Evolutionary conservation across 139 green algal species (phyloP).

Genomic region (Tetradesmus obliquus): DNA sequence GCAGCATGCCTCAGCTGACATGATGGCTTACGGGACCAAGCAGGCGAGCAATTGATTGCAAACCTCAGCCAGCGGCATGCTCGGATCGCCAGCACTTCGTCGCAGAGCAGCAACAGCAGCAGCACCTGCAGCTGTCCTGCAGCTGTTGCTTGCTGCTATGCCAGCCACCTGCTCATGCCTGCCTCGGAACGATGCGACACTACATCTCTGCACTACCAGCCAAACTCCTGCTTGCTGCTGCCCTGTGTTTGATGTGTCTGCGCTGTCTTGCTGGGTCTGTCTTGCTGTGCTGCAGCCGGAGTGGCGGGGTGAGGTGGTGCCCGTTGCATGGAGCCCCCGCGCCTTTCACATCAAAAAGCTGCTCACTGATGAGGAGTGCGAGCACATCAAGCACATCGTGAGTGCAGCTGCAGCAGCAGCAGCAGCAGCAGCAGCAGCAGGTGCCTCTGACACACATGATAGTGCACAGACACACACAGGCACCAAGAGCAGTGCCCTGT

Average conservation of each 20-base stretch:
- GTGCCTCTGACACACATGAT: too few relatives aligned
- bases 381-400: constrained; percentile 65
- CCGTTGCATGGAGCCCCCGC: constrained; percentile 68
- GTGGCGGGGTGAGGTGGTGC: constrained; percentile 70
- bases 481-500: too few relatives aligned
- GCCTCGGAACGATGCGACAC: too few relatives aligned
- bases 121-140: neutral
- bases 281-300: constrained; percentile 57
- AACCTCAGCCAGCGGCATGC: too few relatives aligned
- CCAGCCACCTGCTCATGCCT: too few relatives aligned
- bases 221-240: too few relatives aligned
- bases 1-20: neutral
- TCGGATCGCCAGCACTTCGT: too few relatives aligned
- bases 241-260: neutral
- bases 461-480: too few relatives aligned
- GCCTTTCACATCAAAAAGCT: constrained; percentile 69
- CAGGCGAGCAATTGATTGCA: neutral
- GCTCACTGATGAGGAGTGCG: constrained; percentile 68
- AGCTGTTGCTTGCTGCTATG: too few relatives aligned
- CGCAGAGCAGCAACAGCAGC: neutral
- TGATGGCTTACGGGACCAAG: neutral
- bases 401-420: too few relatives aligned
- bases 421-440: too few relatives aligned
- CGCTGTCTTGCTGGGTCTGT: neutral
- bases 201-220: too few relatives aligned